phyloP scores from a whole-genome alignment of 768 basidiomycete species.

The Naganishia onofrii region DNA sequence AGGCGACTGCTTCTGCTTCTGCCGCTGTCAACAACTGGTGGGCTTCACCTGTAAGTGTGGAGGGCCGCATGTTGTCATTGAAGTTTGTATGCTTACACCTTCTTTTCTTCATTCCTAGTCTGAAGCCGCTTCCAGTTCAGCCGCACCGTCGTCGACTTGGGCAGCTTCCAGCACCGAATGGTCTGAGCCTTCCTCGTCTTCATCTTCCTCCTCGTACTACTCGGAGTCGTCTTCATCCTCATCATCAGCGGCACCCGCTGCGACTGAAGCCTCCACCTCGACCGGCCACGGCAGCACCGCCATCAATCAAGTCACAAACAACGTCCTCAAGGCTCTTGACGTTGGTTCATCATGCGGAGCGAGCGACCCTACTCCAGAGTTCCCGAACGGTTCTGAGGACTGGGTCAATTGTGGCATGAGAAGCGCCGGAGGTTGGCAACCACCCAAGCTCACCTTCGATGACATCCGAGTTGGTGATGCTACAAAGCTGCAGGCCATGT shows the following conservation, averaged over 20 bases:
- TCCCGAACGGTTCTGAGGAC: slow-evolving; percentile 56
- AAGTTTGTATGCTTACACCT: neutral
- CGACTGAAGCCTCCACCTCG: neutral
- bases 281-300: slow-evolving; percentile 8
- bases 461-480: slow-evolving; percentile 51
- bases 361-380: slow-evolving; percentile 34
- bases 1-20: neutral
- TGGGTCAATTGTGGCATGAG: slow-evolving; percentile 75
- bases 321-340: neutral
- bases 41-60: slow-evolving; percentile 6
- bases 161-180: neutral
- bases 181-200: neutral
- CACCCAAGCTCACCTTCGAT: slow-evolving; percentile 61
- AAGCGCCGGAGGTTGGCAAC: slow-evolving; percentile 63
- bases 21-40: slow-evolving; percentile 21
- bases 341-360: slow-evolving; percentile 37
- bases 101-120: too few relatives aligned
- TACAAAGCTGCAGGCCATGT: slow-evolving; percentile 37
- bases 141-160: neutral
- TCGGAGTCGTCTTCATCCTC: slow-evolving; percentile 8
- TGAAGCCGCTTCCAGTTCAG: slow-evolving; percentile 5
- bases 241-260: neutral
- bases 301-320: slow-evolving; percentile 21
- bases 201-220: neutral
- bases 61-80: neutral